Evolutionary conservation across 2,329 filamentous ascomycete genomes (phyloP), one percentile per base, ranked within the genome.

Genomic region (Botrytis galanthina): DNA sequence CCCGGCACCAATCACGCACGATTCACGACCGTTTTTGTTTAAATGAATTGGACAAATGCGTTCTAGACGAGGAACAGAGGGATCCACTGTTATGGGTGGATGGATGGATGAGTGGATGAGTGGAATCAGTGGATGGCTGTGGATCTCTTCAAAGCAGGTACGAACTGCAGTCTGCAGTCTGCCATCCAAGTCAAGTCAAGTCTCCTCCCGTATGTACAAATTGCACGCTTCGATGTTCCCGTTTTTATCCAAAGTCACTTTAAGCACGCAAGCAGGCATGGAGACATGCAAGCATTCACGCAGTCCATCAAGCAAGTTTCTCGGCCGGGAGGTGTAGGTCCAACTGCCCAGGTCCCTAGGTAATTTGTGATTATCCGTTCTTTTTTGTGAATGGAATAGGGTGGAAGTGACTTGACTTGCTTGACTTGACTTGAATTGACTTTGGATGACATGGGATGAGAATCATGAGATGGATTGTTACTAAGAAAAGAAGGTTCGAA

Each of bases 111-210:
- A 10, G 61, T 64, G 62, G 18, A 46, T 64, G 39, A 3, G 60
- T 62, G 60, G 48, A 51, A 51, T 51, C 26, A 3, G 39, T 42
- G 61, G n/a, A 32, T 60, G 20, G 1, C 8, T 14, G 60, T 62
- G 60, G 60, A 62, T 42, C 60, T 42, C 29, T 48, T 42, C 44
- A 66, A 66, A 37, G 63, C 63, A 66, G 63, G 63, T 67, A 67
- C 63, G 32, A 51, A 66, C 44, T 66, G 42, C 42, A 48, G 22
- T 60, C 32, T 37, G 20, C 44, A 48, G 44, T 51, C 48, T 51
- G 48, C 48, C n/a, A 51, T n/a, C 48, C 48, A 51, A n/a, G 26
- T 54, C 48, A 7, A 54, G 48, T 54, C 48, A 54, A n/a, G 48
- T 16, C 26, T 51, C 5, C 26, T 51, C 48, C 48, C 20, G 59